Percentiles rank a stretch among this genome's conserved stretches.
Evolutionary conservation across 2,329 filamentous ascomycete species (phyloP).

Genomic region (Talaromyces islandicus): DNA sequence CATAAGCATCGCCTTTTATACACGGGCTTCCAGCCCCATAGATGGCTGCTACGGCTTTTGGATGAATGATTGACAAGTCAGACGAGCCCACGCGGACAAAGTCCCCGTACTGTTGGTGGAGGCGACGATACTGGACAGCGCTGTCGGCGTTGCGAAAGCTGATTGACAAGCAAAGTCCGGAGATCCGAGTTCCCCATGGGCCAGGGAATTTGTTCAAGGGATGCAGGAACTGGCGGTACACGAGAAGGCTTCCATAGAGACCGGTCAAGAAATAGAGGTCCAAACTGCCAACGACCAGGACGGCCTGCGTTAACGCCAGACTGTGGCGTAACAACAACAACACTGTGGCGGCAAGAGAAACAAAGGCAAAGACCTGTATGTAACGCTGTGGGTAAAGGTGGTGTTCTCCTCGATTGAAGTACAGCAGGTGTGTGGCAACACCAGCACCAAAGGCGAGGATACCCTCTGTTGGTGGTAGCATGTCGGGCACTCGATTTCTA

Average conservation of each 20-base stretch:
- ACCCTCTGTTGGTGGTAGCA: neutral
- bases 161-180: conserved; percentile 23
- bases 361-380: conserved; percentile 5
- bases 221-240: conserved; percentile 17
- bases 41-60: conserved; percentile 31
- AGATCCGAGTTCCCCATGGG: conserved; percentile 26
- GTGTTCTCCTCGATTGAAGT: conserved; percentile 17
- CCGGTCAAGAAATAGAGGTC: conserved; percentile 6
- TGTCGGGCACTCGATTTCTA: neutral
- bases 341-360: conserved; percentile 5
- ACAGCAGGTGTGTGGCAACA: conserved; percentile 10
- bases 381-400: conserved; percentile 14
- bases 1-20: conserved; percentile 39
- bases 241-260: conserved; percentile 24
- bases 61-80: conserved; percentile 30
- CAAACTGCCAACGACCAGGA: neutral
- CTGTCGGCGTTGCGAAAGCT: conserved; percentile 18
- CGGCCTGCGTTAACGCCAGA: neutral
- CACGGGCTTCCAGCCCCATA: conserved; percentile 34
- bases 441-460: conserved; percentile 7
- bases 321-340: conserved; percentile 1
- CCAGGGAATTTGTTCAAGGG: conserved; percentile 15
- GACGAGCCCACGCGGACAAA: conserved; percentile 31
- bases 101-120: conserved; percentile 32
- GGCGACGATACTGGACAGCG: conserved; percentile 19